Evolutionary conservation across 2,329 filamentous ascomycete species (phyloP).

Genomic region (Colletotrichum siamense): DNA sequence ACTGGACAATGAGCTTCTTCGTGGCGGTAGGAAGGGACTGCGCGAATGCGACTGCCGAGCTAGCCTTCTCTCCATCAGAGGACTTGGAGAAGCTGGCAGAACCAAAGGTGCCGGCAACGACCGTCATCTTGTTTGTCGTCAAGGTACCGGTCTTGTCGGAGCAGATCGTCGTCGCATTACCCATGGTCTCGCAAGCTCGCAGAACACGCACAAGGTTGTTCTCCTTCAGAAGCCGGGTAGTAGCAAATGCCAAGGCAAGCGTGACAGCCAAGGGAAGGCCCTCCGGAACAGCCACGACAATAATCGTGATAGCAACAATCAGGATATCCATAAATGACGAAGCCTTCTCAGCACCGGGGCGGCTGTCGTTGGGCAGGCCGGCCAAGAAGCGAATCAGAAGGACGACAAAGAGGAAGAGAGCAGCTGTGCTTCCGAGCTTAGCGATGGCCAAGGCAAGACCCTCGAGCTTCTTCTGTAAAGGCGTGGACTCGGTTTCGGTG

Average conservation of each 20-base stretch:
- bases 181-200: conserved; percentile 75
- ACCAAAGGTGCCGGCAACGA: conserved; percentile 73
- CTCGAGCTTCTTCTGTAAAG: conserved; percentile 59
- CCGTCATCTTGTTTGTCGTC: conserved; percentile 74
- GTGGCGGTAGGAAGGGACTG: conserved; percentile 26
- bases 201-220: conserved; percentile 73
- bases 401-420: conserved; percentile 76
- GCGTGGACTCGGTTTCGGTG: conserved; percentile 56
- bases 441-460: conserved; percentile 48
- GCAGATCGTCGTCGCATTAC: conserved; percentile 76
- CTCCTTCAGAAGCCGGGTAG: conserved; percentile 72
- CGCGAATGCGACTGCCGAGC: conserved; percentile 25
- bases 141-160: conserved; percentile 77
- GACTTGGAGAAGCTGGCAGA: conserved; percentile 39
- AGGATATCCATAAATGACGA: conserved; percentile 67
- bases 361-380: conserved; percentile 56
- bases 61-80: conserved; percentile 28
- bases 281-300: conserved; percentile 72
- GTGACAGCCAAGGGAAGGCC: conserved; percentile 72
- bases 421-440: conserved; percentile 66
- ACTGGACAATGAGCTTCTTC: conserved; percentile 43
- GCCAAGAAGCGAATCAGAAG: conserved; percentile 80
- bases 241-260: conserved; percentile 71
- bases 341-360: conserved; percentile 59
- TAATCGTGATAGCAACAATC: conserved; percentile 69